Evolutionary conservation across 192 early-diverging fungal species (phyloP), one percentile per base, ranked within the genome.

Genomic region (Backusella macrospora): DNA sequence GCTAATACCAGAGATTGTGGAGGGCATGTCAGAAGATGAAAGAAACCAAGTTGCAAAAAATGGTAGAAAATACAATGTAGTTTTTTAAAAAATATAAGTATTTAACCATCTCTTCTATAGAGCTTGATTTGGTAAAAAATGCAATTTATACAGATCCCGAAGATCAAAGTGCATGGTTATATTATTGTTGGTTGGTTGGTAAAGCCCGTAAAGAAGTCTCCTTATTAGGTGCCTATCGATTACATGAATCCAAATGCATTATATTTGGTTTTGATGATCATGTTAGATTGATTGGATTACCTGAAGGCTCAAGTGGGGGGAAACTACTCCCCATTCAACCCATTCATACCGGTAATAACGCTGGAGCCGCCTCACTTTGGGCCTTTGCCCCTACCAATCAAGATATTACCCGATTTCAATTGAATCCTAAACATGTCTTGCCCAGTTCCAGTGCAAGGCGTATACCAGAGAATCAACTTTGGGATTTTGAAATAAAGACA

Each of bases 101-200:
- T n/a, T n/a, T n/a, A n/a, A n/a, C n/a, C n/a, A n/a, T n/a, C n/a
- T n/a, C n/a, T n/a, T n/a, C n/a, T 9, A 69, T 73, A 82, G 97
- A 99, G 64, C 86, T 95, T 62, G 93, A 93, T 39, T 68, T 96
- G 72, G 91, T 97, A 48, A 85, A 93, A 62, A 94, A 94, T 68
- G 98, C 97, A 3, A 87, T 97, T 42, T 99, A 92, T 74, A 99
- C 97, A 7, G 97, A 99, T 73, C 98, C 98, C 12, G 92, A 92
- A 34, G 96, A 99, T 82, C 97, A 98, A 80, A 93, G 90, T 70
- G 96, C 96, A 15, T 99, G 98, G 98, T 83, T 99, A 14, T 99
- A 99, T 85, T 90, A 96, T 63, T 88, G 92, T 64, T 98, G 95
- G 94, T 84, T 99, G 42, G 84, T 99, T n/a, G 94, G 84, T 37